Percentiles rank a stretch among this genome's conserved stretches.
These are phyloP conservation scores for Thermothelomyces thermophilus DNA, from an alignment of 2,329 filamentous ascomycete genomes.

Conservation along the genomic window DNA sequence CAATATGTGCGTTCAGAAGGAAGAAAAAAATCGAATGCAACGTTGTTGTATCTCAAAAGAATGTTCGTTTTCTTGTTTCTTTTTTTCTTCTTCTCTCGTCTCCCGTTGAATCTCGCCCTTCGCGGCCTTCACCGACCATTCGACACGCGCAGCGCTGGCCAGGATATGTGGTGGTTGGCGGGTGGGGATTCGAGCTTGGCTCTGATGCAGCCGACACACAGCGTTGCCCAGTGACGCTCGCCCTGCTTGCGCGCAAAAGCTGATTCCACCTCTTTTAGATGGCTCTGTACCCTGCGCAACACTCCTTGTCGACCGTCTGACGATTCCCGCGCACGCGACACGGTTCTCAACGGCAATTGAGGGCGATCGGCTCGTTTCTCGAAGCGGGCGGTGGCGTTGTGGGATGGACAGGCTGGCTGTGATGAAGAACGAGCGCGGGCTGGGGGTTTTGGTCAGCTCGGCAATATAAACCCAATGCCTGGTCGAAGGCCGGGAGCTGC, in stretches of 20 bases:
- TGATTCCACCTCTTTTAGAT: slow-evolving; percentile 6
- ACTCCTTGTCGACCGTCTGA: neutral
- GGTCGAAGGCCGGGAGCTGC: slow-evolving; percentile 13
- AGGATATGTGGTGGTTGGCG: slow-evolving; percentile 11
- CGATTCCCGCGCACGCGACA: neutral
- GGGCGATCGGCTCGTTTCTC: neutral
- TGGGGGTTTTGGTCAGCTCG: slow-evolving; percentile 19
- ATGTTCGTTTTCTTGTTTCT: neutral
- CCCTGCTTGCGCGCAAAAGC: neutral
- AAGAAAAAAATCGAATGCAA: slow-evolving; percentile 1
- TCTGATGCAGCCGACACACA: neutral
- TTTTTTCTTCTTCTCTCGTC: neutral
- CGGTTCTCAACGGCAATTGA: neutral
- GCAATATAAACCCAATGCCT: slow-evolving; percentile 28
- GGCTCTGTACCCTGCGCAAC: neutral
- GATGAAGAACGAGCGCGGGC: slow-evolving; percentile 15
- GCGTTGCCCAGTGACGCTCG: neutral
- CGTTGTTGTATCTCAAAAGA: neutral
- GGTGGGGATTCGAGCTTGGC: slow-evolving; percentile 10
- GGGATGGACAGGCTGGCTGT: slow-evolving; percentile 18
- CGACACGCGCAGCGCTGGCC: neutral
- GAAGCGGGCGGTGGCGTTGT: slow-evolving; percentile 5
- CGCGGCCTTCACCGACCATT: slow-evolving; percentile 1
- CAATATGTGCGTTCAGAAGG: too few relatives aligned
- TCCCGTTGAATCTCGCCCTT: neutral